phyloP scores from a whole-genome alignment of 306 rosid genomes.

The Glycine latifolia region DNA sequence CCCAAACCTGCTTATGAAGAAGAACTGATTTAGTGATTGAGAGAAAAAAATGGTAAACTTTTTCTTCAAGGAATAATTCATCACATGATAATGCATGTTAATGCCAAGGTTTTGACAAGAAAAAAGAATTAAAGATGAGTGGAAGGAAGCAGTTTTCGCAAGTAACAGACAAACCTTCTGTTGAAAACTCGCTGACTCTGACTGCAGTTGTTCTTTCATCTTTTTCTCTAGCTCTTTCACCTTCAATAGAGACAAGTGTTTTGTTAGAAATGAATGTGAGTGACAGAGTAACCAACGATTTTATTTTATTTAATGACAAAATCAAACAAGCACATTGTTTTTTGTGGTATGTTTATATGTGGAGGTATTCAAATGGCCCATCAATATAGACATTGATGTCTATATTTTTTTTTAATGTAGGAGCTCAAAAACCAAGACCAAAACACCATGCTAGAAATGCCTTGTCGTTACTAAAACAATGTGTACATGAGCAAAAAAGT shows the following conservation, averaged over 20 bases:
- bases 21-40: conserved; percentile 24
- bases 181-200: conserved; percentile 63
- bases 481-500: not conserved
- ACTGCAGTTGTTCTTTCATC: conserved; percentile 68
- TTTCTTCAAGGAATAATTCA: not conserved
- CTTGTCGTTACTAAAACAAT: conserved; percentile 13
- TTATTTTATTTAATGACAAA: not conserved
- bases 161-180: conserved; percentile 63
- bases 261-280: conserved; percentile 10
- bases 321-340: not conserved
- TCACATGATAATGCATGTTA: not conserved
- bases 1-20: conserved; percentile 64
- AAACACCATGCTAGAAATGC: conserved; percentile 19
- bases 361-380: not conserved
- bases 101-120: not conserved
- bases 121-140: conserved; percentile 8
- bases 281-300: conserved; percentile 1
- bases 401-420: not conserved
- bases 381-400: conserved; percentile 2
- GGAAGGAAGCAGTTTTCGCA: conserved; percentile 22
- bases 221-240: conserved; percentile 78
- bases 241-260: conserved; percentile 50
- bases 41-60: not conserved
- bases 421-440: conserved; percentile 21
- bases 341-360: not conserved